Conservation (phyloP, 345 rosid species). For the Lenwebbia sp. region DNA sequence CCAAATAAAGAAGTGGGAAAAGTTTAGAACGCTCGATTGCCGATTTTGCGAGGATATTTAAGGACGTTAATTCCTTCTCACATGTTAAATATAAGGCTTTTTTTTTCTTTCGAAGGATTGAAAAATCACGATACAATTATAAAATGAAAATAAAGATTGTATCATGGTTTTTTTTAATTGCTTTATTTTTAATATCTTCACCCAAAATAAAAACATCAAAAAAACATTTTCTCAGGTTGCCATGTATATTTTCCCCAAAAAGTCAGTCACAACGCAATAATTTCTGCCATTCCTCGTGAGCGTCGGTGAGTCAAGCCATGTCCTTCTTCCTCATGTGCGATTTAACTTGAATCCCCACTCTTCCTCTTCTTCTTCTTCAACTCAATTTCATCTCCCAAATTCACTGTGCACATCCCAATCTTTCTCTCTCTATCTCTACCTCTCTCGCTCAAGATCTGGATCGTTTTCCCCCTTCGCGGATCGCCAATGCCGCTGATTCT, state of each 20-base stretch:
- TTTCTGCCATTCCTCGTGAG: too few relatives aligned
- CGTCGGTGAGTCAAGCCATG: too few relatives aligned
- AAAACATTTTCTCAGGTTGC: background rate
- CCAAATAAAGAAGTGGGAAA: too few relatives aligned
- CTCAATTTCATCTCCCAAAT: too few relatives aligned
- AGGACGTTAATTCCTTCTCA: background rate
- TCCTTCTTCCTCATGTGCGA: too few relatives aligned
- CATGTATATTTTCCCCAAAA: background rate
- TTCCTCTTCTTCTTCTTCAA: too few relatives aligned
- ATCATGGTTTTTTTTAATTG: too few relatives aligned
- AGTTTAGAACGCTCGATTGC: fast-evolving
- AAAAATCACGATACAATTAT: background rate
- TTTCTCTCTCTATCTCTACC: background rate
- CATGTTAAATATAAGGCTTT: background rate
- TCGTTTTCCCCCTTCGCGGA: background rate
- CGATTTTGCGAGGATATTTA: background rate
- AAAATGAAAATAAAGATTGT: background rate
- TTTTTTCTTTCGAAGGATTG: background rate
- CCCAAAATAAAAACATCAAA: background rate
- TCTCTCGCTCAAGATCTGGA: background rate
- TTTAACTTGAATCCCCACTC: too few relatives aligned
- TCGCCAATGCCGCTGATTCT: background rate
- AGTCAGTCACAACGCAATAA: too few relatives aligned
- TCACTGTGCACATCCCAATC: too few relatives aligned
- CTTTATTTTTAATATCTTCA: background rate